Base-by-base conservation (phyloP, 768 basidiomycete genomes). In the Rickenella mellea region DNA sequence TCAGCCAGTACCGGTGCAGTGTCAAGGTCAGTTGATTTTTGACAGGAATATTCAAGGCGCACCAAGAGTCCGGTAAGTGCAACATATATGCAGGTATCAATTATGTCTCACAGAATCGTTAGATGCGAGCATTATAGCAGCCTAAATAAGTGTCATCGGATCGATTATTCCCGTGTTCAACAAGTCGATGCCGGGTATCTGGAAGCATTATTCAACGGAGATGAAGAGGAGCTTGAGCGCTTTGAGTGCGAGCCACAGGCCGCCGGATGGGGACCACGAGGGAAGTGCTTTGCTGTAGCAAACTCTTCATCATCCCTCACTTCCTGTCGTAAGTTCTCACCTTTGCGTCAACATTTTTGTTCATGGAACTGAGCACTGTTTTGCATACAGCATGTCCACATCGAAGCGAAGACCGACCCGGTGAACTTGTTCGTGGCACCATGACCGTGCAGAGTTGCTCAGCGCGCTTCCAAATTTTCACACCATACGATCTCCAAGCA, bases 181-280 rank as follows among this genome's bases (percentile, higher is more conserved):
- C n/a, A n/a, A n/a, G n/a, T n/a, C n/a, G 44, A 58, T 20, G 21
- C 53, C 3, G 47, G 47, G 2, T 58, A 58, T 26, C 19, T 55
- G 0, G 47, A 52, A 28, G 57, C 55, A 4, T 36, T 51, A 6
- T 49, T 56, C 15, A 19, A 31, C 11, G 41, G 49, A 9, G 49
- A 59, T 30, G 12, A 8, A 11, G 56, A 57, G 14, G 46, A 53
- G 29, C 35, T 56, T n/a, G 41, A 46, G 5, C 17, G 36, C 3
- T 54, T 59, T 35, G 56, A 57, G 43, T n/a, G 40, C 8, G 40
- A 27, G 14, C 53, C 50, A n/a, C 36, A 42, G 9, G 12, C 27
- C 2, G 25, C 31, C 1, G 47, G 51, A 6, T 49, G 43, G 42
- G 53, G 56, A 1, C 55, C 51, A 12, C 28, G 27, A 6, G 27